Evolutionary conservation across 2,329 filamentous ascomycete species (phyloP).

Genomic region (Incumbomyces lentus): DNA sequence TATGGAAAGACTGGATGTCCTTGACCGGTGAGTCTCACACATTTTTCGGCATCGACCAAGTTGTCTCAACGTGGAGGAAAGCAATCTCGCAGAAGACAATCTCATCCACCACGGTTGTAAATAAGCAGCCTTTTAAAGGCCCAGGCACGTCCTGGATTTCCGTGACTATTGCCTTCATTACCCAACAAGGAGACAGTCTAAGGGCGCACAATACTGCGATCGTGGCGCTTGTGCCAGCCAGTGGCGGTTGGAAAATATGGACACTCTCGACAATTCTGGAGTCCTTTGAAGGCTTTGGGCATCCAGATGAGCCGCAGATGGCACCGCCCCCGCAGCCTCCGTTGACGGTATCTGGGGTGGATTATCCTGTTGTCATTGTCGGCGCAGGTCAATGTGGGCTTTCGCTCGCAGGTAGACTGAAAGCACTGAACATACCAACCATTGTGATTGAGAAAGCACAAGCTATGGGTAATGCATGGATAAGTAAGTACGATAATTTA

Average conservation of each 20-base stretch:
- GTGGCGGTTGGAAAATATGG: conserved; percentile 22
- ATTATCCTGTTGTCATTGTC: conserved; percentile 26
- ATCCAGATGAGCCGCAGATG: conserved; percentile 16
- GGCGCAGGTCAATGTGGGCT: conserved; percentile 38
- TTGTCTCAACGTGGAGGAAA: conserved; percentile 17
- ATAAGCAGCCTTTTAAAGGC: conserved; percentile 2
- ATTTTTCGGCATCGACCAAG: conserved; percentile 12
- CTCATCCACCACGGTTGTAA: conserved; percentile 7
- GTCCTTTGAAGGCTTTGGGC: conserved; percentile 14
- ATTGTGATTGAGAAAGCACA: conserved; percentile 37
- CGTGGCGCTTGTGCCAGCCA: conserved; percentile 14
- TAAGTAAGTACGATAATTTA: conserved; percentile 35
- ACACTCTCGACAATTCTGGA: conserved; percentile 22
- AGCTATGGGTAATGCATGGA: conserved; percentile 38
- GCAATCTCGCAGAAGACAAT: conserved; percentile 7
- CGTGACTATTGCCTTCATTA: conserved; percentile 8
- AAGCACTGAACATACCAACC: conserved; percentile 33
- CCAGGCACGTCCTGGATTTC: conserved; percentile 9
- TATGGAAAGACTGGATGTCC: conserved; percentile 21
- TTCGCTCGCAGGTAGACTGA: conserved; percentile 32
- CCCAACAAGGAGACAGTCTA: conserved; percentile 5
- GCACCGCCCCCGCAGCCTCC: background rate
- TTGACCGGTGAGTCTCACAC: conserved; percentile 20
- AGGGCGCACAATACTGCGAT: conserved; percentile 15
- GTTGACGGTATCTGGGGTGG: conserved; percentile 17